Percentiles rank a stretch among this genome's conserved stretches.
Conservation (phyloP, 345 rosid genomes). For the Gossypium thurberi region DNA sequence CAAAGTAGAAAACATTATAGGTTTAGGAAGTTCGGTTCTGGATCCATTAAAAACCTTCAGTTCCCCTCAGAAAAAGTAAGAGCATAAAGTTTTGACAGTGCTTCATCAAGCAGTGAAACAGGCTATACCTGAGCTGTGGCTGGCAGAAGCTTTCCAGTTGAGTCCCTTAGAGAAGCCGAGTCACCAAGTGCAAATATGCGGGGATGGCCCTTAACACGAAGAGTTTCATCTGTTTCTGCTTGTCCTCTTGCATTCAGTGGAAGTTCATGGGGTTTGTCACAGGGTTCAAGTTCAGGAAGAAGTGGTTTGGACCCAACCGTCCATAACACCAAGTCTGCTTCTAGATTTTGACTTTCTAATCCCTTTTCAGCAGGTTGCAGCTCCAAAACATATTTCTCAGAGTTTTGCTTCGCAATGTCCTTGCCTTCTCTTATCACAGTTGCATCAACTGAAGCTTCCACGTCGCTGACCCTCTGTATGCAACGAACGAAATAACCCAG, state of each 20-base stretch:
- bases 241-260: slow-evolving; percentile 79
- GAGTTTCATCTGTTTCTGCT: slow-evolving; percentile 91
- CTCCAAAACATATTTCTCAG: slow-evolving; percentile 55
- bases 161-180: slow-evolving; percentile 76
- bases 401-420: slow-evolving; percentile 15
- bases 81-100: neutral
- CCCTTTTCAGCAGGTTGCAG: slow-evolving; percentile 82
- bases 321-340: slow-evolving; percentile 85
- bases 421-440: slow-evolving; percentile 12
- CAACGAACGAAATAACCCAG: slow-evolving; percentile 73
- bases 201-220: slow-evolving; percentile 91
- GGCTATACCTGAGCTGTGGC: slow-evolving; percentile 78
- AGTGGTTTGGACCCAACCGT: slow-evolving; percentile 83
- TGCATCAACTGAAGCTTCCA: slow-evolving; percentile 28
- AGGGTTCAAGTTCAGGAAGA: slow-evolving; percentile 57
- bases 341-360: slow-evolving; percentile 52
- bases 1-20: neutral
- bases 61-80: neutral
- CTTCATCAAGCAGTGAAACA: neutral
- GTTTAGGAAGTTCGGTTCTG: neutral
- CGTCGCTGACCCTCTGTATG: slow-evolving; percentile 26
- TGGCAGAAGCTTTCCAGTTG: slow-evolving; percentile 71
- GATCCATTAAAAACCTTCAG: neutral
- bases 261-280: slow-evolving; percentile 34
- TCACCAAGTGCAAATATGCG: slow-evolving; percentile 91